Conservation (phyloP, 1,284 basidiomycete species). For the Prillingera fragicola region DNA sequence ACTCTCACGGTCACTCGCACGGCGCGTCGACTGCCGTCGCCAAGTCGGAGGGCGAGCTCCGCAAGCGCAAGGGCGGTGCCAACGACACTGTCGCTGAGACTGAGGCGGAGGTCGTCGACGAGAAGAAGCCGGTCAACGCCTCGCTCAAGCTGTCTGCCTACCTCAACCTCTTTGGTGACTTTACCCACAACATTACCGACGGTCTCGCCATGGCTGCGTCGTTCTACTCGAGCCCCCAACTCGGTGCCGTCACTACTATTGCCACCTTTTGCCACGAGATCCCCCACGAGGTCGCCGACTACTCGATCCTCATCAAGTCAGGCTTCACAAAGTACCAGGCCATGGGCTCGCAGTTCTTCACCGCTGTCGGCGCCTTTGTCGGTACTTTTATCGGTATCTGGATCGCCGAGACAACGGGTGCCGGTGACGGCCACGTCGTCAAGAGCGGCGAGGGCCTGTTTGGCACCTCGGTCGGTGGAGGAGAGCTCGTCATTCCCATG, state of each 20-base stretch:
- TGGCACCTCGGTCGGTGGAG: conserved; percentile 68
- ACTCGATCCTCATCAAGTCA: conserved; percentile 79
- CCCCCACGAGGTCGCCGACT: conserved; percentile 85
- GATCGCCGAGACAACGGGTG: conserved; percentile 55
- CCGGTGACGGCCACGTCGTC: conserved; percentile 25
- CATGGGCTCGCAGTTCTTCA: conserved; percentile 84
- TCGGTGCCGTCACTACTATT: conserved; percentile 81
- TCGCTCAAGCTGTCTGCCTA: conserved; percentile 76
- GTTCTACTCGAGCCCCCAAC: conserved; percentile 80
- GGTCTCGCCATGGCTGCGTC: conserved; percentile 78
- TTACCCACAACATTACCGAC: conserved; percentile 67
- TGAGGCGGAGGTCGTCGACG: conserved; percentile 10
- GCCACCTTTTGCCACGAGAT: conserved; percentile 90
- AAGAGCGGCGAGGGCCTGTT: conserved; percentile 61
- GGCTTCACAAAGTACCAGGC: conserved; percentile 83
- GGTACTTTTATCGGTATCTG: conserved; percentile 85
- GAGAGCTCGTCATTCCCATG: conserved; percentile 82
- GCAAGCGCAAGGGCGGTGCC: conserved; percentile 33
- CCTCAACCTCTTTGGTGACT: conserved; percentile 83
- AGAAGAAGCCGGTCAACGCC: conserved; percentile 33
- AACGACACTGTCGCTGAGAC: conserved; percentile 17
- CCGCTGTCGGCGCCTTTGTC: conserved; percentile 81
- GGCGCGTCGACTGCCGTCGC: conserved; percentile 26
- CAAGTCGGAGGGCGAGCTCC: conserved; percentile 21
- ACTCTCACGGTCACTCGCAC: conserved; percentile 56